Evolutionary conservation across 768 basidiomycete genomes (phyloP).

Genomic region (Tulasnella sp.): DNA sequence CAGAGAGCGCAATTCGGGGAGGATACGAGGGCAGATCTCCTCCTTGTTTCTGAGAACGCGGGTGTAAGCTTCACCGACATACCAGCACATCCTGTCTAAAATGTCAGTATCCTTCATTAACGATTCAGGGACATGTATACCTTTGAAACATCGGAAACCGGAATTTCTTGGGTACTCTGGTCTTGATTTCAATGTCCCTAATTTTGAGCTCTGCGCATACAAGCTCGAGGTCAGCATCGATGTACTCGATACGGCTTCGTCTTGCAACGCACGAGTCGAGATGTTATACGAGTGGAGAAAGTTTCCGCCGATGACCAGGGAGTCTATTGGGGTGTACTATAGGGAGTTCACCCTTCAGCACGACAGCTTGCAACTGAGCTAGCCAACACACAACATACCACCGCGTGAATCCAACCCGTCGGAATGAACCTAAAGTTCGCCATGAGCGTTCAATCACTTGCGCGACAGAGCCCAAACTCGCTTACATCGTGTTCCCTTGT

Average conservation of each 20-base stretch:
- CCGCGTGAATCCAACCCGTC: conserved; percentile 96
- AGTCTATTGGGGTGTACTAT: conserved; percentile 84
- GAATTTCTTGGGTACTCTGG: conserved; percentile 88
- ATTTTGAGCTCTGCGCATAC: conserved; percentile 64
- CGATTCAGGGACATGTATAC: conserved; percentile 35
- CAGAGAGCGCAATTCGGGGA: conserved; percentile 62
- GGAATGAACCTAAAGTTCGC: conserved; percentile 57
- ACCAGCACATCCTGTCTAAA: conserved; percentile 73
- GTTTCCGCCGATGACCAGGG: conserved; percentile 95
- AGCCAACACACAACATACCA: conserved; percentile 48
- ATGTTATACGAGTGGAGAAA: conserved; percentile 92
- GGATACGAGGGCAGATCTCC: conserved; percentile 49
- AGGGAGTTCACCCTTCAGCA: not conserved
- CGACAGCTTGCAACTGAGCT: not conserved
- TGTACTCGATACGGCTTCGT: not conserved
- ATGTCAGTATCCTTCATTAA: not conserved
- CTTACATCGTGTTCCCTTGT: conserved; percentile 69
- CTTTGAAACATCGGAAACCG: conserved; percentile 75
- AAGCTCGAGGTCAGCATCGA: not conserved
- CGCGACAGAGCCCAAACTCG: not conserved
- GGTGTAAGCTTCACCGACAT: conserved; percentile 73
- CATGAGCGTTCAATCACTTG: not conserved
- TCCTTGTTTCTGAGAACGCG: conserved; percentile 57
- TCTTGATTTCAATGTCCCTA: conserved; percentile 84
- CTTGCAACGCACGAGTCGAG: conserved; percentile 56